Evolutionary conservation across 139 green algal species (phyloP).

Genomic region (Nannochloris sp.): DNA sequence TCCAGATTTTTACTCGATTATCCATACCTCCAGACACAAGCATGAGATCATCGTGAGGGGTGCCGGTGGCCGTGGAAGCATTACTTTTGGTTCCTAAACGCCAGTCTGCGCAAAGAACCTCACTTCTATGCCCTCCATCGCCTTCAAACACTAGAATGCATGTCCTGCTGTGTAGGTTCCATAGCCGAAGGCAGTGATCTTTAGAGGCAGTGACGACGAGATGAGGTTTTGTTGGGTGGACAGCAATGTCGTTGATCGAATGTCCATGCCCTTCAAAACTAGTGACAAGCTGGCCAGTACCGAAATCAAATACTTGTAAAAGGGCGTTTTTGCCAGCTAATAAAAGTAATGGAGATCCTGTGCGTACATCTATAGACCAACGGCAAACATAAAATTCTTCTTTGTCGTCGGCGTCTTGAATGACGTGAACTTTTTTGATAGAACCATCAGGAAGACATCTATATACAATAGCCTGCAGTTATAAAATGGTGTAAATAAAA

Average conservation of each 20-base stretch:
- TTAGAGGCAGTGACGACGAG: conserved; percentile 60
- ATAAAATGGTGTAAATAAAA: too few relatives aligned
- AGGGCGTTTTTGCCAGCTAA: conserved; percentile 52
- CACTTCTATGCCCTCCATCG: conserved; percentile 53
- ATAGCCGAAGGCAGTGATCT: conserved; percentile 48
- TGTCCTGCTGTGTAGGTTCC: conserved; percentile 37
- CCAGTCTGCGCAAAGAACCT: conserved; percentile 61
- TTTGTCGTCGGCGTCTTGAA: conserved; percentile 35
- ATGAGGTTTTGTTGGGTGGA: conserved; percentile 46
- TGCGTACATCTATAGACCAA: conserved; percentile 44
- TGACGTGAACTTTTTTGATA: conserved; percentile 52
- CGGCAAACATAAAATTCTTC: conserved; percentile 63
- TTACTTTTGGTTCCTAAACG: too few relatives aligned
- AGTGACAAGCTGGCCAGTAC: conserved; percentile 15
- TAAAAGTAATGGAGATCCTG: conserved; percentile 50
- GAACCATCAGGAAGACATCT: conserved; percentile 28
- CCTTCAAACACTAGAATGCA: conserved; percentile 38
- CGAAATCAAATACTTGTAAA: conserved; percentile 46
- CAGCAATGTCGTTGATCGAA: conserved; percentile 63
- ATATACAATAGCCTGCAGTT: conserved; percentile 58
- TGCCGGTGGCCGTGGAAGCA: too few relatives aligned
- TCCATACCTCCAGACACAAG: conserved; percentile 56
- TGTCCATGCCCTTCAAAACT: conserved; percentile 60
- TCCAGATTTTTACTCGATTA: conserved; percentile 66
- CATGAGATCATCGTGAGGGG: background rate